Evolutionary conservation across 2,329 filamentous ascomycete genomes (phyloP).

Genomic region (Epichloe aotearoae): DNA sequence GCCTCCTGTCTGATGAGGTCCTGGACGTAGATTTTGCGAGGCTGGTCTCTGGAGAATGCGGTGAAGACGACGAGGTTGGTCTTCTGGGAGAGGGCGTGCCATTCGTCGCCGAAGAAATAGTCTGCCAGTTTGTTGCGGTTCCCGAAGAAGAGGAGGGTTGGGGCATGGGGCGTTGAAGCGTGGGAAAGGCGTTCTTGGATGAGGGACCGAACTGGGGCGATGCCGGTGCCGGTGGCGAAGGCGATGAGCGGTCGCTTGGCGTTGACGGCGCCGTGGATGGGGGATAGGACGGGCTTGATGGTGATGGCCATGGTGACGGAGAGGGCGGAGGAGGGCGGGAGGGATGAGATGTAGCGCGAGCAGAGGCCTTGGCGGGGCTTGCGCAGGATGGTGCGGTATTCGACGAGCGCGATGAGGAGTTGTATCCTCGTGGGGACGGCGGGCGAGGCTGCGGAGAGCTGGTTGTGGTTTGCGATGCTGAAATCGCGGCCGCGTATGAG

Average conservation of each 20-base stretch:
- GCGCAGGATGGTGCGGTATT: conserved; percentile 79
- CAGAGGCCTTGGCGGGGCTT: conserved; percentile 78
- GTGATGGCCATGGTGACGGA: conserved; percentile 48
- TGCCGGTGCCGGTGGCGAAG: conserved; percentile 73
- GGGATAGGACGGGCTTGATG: conserved; percentile 34
- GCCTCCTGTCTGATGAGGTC: conserved; percentile 35
- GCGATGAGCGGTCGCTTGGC: conserved; percentile 50
- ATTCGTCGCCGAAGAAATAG: conserved; percentile 72
- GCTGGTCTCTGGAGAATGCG: conserved; percentile 36
- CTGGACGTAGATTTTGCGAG: conserved; percentile 42
- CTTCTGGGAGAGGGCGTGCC: conserved; percentile 28
- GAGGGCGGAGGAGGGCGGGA: conserved; percentile 45
- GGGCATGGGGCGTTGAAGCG: conserved; percentile 12
- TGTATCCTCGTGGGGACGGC: conserved; percentile 35
- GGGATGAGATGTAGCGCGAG: conserved; percentile 65
- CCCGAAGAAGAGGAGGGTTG: conserved; percentile 65
- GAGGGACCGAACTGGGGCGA: conserved; percentile 72
- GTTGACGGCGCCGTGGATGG: conserved; percentile 25
- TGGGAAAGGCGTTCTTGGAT: conserved; percentile 54
- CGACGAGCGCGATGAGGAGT: conserved; percentile 74
- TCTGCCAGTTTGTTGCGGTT: conserved; percentile 63
- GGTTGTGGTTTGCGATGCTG: conserved; percentile 70
- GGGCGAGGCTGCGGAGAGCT: conserved; percentile 12
- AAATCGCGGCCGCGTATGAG: conserved; percentile 81
- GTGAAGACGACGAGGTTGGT: conserved; percentile 22